These are phyloP conservation scores for Irpex sp. DNA, from an alignment of 1,284 basidiomycete genomes.

Conservation along the genomic window DNA sequence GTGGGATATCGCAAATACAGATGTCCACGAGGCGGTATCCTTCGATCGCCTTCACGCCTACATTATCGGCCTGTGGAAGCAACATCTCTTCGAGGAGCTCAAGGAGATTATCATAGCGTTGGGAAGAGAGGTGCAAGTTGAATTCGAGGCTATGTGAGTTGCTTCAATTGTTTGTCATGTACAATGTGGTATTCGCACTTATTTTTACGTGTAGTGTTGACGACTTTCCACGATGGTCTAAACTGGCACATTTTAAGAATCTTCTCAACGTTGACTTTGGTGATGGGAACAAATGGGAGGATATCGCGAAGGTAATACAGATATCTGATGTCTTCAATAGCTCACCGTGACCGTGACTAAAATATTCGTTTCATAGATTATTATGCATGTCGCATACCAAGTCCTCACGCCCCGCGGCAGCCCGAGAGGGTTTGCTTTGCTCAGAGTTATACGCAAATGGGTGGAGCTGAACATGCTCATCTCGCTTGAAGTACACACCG, in stretches of 20 bases:
- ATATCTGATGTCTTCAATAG: not conserved
- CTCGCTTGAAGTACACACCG: conserved; percentile 18
- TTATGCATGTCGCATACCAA: conserved; percentile 10
- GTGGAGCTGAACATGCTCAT: conserved; percentile 16
- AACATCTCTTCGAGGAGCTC: conserved; percentile 9
- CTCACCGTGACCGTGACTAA: not conserved
- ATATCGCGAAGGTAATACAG: conserved; percentile 33
- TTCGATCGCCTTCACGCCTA: conserved; percentile 14
- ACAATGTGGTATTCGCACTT: not conserved
- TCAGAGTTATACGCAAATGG: conserved; percentile 14
- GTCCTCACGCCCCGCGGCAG: not conserved
- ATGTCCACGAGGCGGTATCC: conserved; percentile 9
- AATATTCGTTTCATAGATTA: conserved; percentile 1
- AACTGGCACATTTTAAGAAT: conserved; percentile 9
- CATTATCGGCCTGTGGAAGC: conserved; percentile 6
- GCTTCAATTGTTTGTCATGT: not conserved
- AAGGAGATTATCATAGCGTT: not conserved
- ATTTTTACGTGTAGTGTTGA: not conserved
- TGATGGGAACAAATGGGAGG: conserved; percentile 16
- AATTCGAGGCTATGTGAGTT: conserved; percentile 7
- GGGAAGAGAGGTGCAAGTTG: not conserved
- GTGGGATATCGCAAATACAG: conserved; percentile 8
- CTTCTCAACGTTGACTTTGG: conserved; percentile 7
- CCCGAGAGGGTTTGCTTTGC: conserved; percentile 12
- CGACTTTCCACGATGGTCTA: conserved; percentile 9